Evolutionary conservation across 192 early-diverging fungal species (phyloP).

Genomic region (Backusella luteola): DNA sequence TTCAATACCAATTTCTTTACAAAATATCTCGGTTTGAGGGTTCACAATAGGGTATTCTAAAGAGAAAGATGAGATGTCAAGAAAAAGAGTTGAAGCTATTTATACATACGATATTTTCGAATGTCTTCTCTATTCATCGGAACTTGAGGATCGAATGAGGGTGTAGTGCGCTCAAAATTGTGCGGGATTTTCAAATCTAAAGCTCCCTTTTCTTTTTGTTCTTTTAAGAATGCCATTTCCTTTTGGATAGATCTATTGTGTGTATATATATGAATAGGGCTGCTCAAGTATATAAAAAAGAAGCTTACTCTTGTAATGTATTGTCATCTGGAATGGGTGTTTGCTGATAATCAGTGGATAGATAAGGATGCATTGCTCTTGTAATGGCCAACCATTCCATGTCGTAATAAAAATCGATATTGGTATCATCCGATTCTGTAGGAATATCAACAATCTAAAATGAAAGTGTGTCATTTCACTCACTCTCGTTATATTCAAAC

Average conservation of each 20-base stretch:
- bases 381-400: slow-evolving; percentile 83
- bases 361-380: slow-evolving; percentile 55
- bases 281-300: neutral
- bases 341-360: slow-evolving; percentile 46
- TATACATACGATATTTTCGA: slow-evolving; percentile 33
- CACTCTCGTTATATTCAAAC: neutral
- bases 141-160: slow-evolving; percentile 39
- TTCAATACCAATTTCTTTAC: slow-evolving; percentile 62
- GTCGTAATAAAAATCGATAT: slow-evolving; percentile 74
- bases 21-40: slow-evolving; percentile 83
- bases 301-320: slow-evolving; percentile 43
- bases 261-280: neutral
- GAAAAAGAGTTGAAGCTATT: neutral
- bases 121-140: slow-evolving; percentile 31
- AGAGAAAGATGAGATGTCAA: neutral
- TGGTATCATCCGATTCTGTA: slow-evolving; percentile 24
- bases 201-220: slow-evolving; percentile 53
- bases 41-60: slow-evolving; percentile 61
- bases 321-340: slow-evolving; percentile 48
- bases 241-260: slow-evolving; percentile 46
- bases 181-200: slow-evolving; percentile 66
- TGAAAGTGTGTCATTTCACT: neutral
- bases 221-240: slow-evolving; percentile 65
- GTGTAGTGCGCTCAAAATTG: slow-evolving; percentile 79
- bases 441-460: slow-evolving; percentile 56